Evolutionary conservation across 495 filamentous ascomycete species (phyloP).

Genomic region (Neurospora sp.): DNA sequence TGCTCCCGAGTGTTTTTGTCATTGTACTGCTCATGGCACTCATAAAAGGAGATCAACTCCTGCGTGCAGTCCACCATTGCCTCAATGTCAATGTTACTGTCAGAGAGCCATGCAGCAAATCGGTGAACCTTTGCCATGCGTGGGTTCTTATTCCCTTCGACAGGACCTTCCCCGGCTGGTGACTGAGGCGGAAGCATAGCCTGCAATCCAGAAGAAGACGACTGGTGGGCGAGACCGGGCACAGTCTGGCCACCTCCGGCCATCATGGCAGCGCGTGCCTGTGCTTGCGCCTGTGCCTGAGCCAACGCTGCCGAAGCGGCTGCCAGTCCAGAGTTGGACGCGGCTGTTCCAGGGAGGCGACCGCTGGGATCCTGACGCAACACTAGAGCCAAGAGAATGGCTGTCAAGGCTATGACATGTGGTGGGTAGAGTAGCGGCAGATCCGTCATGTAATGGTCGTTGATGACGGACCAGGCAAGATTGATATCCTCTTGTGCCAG

Average conservation of each 20-base stretch:
- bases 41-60: conserved; percentile 91
- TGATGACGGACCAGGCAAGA: conserved; percentile 80
- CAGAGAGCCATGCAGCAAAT: conserved; percentile 77
- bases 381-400: conserved; percentile 77
- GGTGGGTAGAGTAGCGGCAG: conserved; percentile 80
- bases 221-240: conserved; percentile 1
- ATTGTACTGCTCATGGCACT: conserved; percentile 80
- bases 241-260: conserved; percentile 1
- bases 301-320: conserved; percentile 30
- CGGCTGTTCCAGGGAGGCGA: neutral
- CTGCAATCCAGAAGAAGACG: neutral
- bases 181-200: neutral
- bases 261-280: conserved; percentile 14
- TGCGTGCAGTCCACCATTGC: conserved; percentile 88
- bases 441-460: conserved; percentile 94
- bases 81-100: conserved; percentile 86
- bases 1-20: conserved; percentile 59
- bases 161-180: conserved; percentile 10
- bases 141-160: conserved; percentile 13
- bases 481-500: conserved; percentile 69
- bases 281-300: conserved; percentile 28
- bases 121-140: conserved; percentile 53
- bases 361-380: conserved; percentile 39
- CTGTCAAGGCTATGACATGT: conserved; percentile 82
- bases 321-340: conserved; percentile 25